Conservation (phyloP, 805 yeast species). For the Myxozyma vanderwaltii region DNA sequence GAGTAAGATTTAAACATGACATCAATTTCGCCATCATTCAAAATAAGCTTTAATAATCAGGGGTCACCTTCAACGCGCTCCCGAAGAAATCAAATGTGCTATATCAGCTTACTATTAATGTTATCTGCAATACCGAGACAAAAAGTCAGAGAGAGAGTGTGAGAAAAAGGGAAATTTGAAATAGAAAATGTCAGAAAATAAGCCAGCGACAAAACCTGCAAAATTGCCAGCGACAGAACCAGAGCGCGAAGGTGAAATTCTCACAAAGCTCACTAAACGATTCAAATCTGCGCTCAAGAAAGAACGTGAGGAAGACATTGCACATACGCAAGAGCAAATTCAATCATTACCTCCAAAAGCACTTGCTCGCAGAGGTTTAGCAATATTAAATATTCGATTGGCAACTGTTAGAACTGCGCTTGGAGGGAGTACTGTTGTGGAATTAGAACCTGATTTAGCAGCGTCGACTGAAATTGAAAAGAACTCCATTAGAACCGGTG, state of each 20-base stretch:
- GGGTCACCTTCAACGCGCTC: background rate
- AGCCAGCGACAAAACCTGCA: background rate
- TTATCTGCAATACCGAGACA: too few relatives aligned
- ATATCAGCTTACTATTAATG: background rate
- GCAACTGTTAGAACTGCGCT: slow-evolving; percentile 71
- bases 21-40: background rate
- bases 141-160: background rate
- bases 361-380: slow-evolving; percentile 72
- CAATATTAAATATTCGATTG: slow-evolving; percentile 64
- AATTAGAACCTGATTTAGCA: slow-evolving; percentile 56
- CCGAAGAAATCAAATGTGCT: background rate
- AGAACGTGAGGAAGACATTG: slow-evolving; percentile 58
- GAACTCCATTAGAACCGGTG: slow-evolving; percentile 29
- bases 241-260: slow-evolving; percentile 9
- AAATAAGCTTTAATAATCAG: background rate
- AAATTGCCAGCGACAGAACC: background rate
- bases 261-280: slow-evolving; percentile 20
- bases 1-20: background rate
- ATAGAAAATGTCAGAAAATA: background rate
- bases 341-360: slow-evolving; percentile 59
- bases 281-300: slow-evolving; percentile 36
- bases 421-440: slow-evolving; percentile 73
- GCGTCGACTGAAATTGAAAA: slow-evolving; percentile 42
- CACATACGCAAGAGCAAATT: slow-evolving; percentile 50
- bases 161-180: background rate